Conservation (phyloP, 805 yeast species). For the Wickerhamiella occidentalis region DNA sequence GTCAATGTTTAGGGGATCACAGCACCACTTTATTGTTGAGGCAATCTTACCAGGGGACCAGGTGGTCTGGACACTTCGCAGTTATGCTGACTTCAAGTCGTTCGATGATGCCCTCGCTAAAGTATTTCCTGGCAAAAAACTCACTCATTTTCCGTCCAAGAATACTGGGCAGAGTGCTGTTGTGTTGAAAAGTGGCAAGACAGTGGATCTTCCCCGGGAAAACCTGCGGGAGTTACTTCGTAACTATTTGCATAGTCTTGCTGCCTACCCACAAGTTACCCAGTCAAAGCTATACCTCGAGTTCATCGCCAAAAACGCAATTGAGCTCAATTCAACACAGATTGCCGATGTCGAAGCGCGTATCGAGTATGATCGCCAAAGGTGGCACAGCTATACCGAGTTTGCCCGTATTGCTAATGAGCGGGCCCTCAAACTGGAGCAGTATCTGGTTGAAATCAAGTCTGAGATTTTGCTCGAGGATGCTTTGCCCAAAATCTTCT, state of each 20-base stretch:
- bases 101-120: constrained; percentile 40
- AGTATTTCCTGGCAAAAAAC: constrained; percentile 55
- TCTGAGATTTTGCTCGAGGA: constrained; percentile 38
- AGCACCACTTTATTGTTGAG: constrained; percentile 22
- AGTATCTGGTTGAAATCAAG: constrained; percentile 49
- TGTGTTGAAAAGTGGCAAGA: constrained; percentile 9
- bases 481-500: constrained; percentile 50
- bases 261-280: constrained; percentile 43
- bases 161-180: constrained; percentile 23
- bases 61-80: constrained; percentile 41
- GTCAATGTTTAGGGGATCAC: constrained; percentile 20
- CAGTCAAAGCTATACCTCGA: constrained; percentile 39
- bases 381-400: constrained; percentile 49
- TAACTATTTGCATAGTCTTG: constrained; percentile 49
- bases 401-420: constrained; percentile 61
- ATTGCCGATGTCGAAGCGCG: constrained; percentile 46
- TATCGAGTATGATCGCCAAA: constrained; percentile 46
- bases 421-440: constrained; percentile 42
- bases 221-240: constrained; percentile 65
- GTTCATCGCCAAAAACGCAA: constrained; percentile 39
- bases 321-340: constrained; percentile 35
- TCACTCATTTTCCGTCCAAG: constrained; percentile 49
- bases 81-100: constrained; percentile 55
- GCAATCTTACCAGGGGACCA: constrained; percentile 24
- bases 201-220: constrained; percentile 47